Evolutionary conservation across 768 basidiomycete genomes (phyloP).

Genomic region (Clitopilus hobsonii): DNA sequence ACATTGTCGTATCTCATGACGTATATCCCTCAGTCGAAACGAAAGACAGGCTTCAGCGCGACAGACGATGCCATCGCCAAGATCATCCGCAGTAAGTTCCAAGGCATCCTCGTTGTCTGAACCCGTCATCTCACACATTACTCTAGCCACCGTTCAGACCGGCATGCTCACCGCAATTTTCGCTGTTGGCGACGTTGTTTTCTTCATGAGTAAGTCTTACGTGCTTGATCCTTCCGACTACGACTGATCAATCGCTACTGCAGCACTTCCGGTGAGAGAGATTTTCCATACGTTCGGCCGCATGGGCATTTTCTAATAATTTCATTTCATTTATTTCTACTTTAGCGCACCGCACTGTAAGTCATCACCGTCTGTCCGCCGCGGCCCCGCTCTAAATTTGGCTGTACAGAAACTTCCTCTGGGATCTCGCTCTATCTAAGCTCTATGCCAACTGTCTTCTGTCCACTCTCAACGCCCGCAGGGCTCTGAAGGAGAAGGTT

Average conservation of each 20-base stretch:
- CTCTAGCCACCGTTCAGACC: constrained; percentile 38
- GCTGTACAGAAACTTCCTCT: constrained; percentile 38
- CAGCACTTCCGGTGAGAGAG: constrained; percentile 32
- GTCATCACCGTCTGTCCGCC: constrained; percentile 8
- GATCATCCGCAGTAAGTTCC: constrained; percentile 24
- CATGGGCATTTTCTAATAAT: not conserved
- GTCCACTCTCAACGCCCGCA: constrained; percentile 44
- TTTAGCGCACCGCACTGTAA: constrained; percentile 39
- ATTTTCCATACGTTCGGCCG: not conserved
- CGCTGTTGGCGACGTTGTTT: constrained; percentile 38
- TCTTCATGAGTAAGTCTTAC: constrained; percentile 36
- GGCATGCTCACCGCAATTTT: constrained; percentile 38
- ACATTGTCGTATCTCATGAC: not conserved
- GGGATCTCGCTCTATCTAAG: constrained; percentile 43
- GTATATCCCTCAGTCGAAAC: constrained; percentile 22
- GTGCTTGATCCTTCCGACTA: not conserved
- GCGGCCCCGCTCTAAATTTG: not conserved
- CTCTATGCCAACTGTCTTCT: constrained; percentile 45
- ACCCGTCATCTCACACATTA: not conserved
- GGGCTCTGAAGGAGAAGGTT: constrained; percentile 22
- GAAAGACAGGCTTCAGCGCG: constrained; percentile 28
- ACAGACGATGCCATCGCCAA: constrained; percentile 30
- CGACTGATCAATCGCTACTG: not conserved
- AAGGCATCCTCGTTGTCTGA: not conserved
- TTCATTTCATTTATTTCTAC: not conserved